phyloP scores from a whole-genome alignment of 345 rosid species.

The Trapa incisa region DNA sequence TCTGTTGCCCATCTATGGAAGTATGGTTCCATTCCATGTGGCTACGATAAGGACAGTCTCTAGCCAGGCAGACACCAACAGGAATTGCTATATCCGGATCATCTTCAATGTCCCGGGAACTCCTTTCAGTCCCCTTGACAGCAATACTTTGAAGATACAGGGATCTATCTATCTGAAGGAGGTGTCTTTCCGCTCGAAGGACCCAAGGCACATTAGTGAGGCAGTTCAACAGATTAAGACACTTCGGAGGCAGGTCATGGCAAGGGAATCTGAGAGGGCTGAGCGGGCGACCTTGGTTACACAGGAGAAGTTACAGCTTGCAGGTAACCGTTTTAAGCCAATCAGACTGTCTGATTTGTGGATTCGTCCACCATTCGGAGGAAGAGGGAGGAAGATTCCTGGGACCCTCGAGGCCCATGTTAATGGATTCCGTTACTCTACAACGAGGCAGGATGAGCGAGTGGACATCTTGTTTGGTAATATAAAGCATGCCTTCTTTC shows the following conservation, averaged over 20 bases:
- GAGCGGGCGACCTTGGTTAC: conserved; percentile 92
- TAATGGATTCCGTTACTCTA: conserved; percentile 76
- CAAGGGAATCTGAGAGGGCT: conserved; percentile 85
- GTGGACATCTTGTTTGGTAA: conserved; percentile 77
- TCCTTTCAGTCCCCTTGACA: conserved; percentile 70
- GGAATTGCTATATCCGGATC: conserved; percentile 71
- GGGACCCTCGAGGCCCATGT: conserved; percentile 78
- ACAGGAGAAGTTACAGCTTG: conserved; percentile 74
- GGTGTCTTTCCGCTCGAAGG: conserved; percentile 83
- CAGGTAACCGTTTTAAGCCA: conserved; percentile 79
- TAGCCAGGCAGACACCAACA: conserved; percentile 76
- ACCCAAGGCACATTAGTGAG: conserved; percentile 81
- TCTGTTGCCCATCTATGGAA: conserved; percentile 74
- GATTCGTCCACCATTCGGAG: conserved; percentile 82
- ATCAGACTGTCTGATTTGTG: conserved; percentile 68
- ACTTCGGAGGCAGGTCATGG: conserved; percentile 61
- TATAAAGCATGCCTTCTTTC: conserved; percentile 84
- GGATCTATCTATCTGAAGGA: conserved; percentile 75
- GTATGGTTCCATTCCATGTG: conserved; percentile 87
- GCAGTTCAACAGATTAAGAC: conserved; percentile 69
- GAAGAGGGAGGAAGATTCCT: conserved; percentile 78
- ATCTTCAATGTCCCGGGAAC: conserved; percentile 80
- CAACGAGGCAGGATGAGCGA: conserved; percentile 69
- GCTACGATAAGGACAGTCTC: conserved; percentile 81
- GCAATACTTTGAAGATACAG: conserved; percentile 50